Evolutionary conservation across 2,329 filamentous ascomycete species (phyloP), one percentile per base, ranked within the genome.

Genomic region (Cercospora berteroae): DNA sequence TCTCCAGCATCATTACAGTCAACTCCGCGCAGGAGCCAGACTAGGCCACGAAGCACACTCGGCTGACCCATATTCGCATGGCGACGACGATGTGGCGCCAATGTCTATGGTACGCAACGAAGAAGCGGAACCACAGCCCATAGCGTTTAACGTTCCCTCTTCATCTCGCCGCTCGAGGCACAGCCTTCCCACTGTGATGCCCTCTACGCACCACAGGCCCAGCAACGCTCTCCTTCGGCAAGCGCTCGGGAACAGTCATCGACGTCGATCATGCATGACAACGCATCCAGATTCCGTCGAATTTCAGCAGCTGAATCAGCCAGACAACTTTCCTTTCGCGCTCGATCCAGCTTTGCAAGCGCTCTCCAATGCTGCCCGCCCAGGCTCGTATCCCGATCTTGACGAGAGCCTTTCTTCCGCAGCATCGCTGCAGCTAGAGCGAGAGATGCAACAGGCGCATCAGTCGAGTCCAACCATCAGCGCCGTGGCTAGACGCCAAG

Each of bases 341-440:
- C 50, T 55, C 10, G 60, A 63, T 42, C 44, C 50, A 18, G 16
- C 25, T 20, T 31, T 56, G 44, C 44, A 36, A 33, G 55, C 55
- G 55, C 55, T 58, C 8, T 58, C 55, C 6, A 58, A 58, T 36
- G 29, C 55, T 27, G 55, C 55, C 18, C 29, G 55, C 16, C 60
- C 39, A 36, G 42, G 60, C 42, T 62, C 60, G n/a, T 50, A 33
- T 44, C 42, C 39, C 12, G 13, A 60, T 25, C 25, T 9, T 60
- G 63, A 20, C 33, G 36, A 16, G 5, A 13, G n/a, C 12, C 36
- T 60, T 13, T 29, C 55, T 7, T 48, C 36, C n/a, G 61, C 61
- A 52, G 61, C 61, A 31, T 63, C 61, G 16, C 27, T 56, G 44
- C 61, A 63, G 48, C 50, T 63, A 25, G 29, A 63, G 52, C 44